phyloP scores from a whole-genome alignment of 2,329 filamentous ascomycete species.

The Metarhizium album region DNA sequence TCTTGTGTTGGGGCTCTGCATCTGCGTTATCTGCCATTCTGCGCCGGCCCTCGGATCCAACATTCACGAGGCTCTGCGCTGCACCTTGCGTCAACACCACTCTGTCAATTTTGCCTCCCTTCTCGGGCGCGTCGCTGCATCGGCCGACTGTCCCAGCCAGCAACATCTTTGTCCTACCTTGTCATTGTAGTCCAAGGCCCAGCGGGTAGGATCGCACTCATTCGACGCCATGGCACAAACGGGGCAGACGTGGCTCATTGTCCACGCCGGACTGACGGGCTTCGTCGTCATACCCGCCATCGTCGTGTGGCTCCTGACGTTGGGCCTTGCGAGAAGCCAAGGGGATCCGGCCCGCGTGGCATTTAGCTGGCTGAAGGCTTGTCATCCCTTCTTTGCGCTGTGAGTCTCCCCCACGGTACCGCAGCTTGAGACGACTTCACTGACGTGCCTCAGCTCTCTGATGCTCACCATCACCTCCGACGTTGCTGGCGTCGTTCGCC shows the following conservation, averaged over 20 bases:
- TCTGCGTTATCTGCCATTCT: too few species aligned
- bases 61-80: too few species aligned
- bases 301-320: background rate
- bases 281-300: background rate
- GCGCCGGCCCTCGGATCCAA: too few species aligned
- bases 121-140: too few species aligned
- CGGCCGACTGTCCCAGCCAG: too few species aligned
- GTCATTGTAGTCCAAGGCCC: too few species aligned
- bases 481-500: background rate
- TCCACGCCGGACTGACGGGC: background rate
- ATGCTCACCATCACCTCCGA: background rate
- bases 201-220: too few species aligned
- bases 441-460: background rate
- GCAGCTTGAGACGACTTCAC: background rate
- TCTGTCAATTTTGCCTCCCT: too few species aligned
- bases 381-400: background rate
- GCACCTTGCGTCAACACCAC: too few species aligned
- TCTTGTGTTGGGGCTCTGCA: too few species aligned
- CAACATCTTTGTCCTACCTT: too few species aligned
- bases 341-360: background rate
- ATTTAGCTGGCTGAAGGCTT: background rate
- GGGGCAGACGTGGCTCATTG: background rate
- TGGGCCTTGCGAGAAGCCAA: background rate
- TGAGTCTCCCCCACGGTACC: background rate
- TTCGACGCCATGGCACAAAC: background rate